phyloP scores from a whole-genome alignment of 208 protist species.

The Novymonas esmeraldas region DNA sequence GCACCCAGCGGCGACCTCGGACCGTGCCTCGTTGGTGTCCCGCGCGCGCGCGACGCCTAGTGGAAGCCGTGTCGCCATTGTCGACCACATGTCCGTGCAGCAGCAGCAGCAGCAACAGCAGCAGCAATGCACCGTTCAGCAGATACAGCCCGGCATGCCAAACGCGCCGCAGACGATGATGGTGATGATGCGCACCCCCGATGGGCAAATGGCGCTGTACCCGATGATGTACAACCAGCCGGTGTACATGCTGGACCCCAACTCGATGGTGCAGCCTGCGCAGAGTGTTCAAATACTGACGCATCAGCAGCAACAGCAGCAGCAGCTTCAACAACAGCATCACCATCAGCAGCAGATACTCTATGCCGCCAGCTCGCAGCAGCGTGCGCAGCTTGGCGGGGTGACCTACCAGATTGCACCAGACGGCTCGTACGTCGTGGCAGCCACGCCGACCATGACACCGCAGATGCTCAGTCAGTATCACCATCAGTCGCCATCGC shows the following conservation, averaged over 20 bases:
- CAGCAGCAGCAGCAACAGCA: constrained; percentile 8
- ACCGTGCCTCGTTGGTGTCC: constrained; percentile 7
- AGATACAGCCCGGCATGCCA: background rate
- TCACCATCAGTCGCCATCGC: background rate
- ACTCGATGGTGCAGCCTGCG: constrained; percentile 11
- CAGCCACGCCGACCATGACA: background rate
- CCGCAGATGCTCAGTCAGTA: constrained; percentile 9
- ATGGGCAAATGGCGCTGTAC: constrained; percentile 27
- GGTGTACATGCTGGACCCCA: constrained; percentile 15
- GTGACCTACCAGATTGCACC: constrained; percentile 10
- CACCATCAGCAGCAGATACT: constrained; percentile 17
- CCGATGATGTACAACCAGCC: constrained; percentile 30
- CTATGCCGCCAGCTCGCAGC: background rate
- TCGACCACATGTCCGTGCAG: constrained; percentile 9
- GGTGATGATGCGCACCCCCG: constrained; percentile 30
- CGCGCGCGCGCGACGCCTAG: constrained; percentile 5
- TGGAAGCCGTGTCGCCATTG: background rate
- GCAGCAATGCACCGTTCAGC: constrained; percentile 4
- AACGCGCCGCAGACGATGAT: constrained; percentile 23
- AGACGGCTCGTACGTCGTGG: constrained; percentile 12
- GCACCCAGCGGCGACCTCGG: background rate
- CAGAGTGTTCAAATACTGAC: constrained; percentile 2
- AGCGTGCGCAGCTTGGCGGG: background rate
- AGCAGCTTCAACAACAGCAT: background rate
- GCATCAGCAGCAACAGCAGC: background rate